These are phyloP conservation scores for Knufia fluminis DNA, from an alignment of 2,329 filamentous ascomycete species.

Conservation along the genomic window DNA sequence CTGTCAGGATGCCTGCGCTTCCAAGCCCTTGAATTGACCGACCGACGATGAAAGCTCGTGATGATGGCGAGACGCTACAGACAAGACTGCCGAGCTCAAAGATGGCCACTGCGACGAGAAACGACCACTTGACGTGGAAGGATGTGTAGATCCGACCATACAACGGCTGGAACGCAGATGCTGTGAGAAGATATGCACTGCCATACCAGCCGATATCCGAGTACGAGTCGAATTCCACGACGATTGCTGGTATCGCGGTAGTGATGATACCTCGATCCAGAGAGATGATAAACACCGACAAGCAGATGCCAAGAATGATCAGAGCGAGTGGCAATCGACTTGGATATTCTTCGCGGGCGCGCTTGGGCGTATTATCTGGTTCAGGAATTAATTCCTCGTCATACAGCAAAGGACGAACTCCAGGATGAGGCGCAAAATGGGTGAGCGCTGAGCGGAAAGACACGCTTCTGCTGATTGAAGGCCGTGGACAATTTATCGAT, in stretches of 20 bases:
- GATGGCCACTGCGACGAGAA: slow-evolving; percentile 23
- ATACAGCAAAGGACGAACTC: neutral
- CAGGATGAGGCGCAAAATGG: slow-evolving; percentile 1
- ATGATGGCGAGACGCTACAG: slow-evolving; percentile 23
- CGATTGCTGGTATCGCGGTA: slow-evolving; percentile 23
- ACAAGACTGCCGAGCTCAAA: slow-evolving; percentile 28
- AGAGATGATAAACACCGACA: slow-evolving; percentile 25
- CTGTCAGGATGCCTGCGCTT: slow-evolving; percentile 28
- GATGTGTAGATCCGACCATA: slow-evolving; percentile 18
- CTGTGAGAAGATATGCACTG: slow-evolving; percentile 19
- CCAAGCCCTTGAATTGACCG: slow-evolving; percentile 28
- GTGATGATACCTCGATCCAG: slow-evolving; percentile 24
- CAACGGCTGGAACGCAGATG: slow-evolving; percentile 17
- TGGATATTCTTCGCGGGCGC: slow-evolving; percentile 18
- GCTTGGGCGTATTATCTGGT: neutral
- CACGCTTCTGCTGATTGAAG: neutral
- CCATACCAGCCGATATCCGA: slow-evolving; percentile 24
- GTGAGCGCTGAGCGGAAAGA: neutral
- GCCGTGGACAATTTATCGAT: neutral
- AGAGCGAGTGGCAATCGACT: slow-evolving; percentile 19
- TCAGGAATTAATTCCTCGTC: neutral
- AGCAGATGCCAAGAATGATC: slow-evolving; percentile 24
- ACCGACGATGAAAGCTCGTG: slow-evolving; percentile 25
- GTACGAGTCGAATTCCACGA: slow-evolving; percentile 18
- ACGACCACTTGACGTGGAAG: slow-evolving; percentile 20